Base-by-base conservation (phyloP, 768 basidiomycete species). In the Leucogyrophana mollusca region DNA sequence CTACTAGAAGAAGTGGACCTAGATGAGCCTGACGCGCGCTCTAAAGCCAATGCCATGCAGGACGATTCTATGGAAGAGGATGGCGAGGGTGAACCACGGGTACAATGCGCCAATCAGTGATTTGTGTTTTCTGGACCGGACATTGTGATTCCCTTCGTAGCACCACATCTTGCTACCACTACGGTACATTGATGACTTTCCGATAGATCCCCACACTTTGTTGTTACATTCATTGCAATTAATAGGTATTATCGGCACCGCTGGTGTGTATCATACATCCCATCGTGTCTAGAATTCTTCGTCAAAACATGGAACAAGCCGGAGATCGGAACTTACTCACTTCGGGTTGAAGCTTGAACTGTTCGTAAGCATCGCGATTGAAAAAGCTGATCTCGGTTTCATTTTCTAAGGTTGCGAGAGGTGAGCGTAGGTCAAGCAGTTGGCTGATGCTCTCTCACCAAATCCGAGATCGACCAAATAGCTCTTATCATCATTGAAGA, bases 321-420 rank as follows among this genome's bases (percentile, higher is more conserved):
- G 16, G 35, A 37, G 22, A 38, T 4, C 11, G 17, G n/a, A 25
- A 41, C 62, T n/a, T 46, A 51, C 53, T 32, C 52, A 92, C 93
- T 72, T 86, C 79, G 11, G 95, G 96, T 62, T 95, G 76, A 37
- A 72, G 54, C 65, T 90, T 90, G 79, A 93, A 99, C 24, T 67
- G 68, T 23, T 90, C 82, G 56, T 98, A 98, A 14, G 79, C 68
- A 35, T 77, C 73, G 22, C 78, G 72, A 56, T 86, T 85, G 73
- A 98, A 98, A 67, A 95, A 87, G 61, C 90, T 94, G 52, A 94
- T 77, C 70, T 99, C 95, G 0, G 90, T 89, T 66, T 99, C 95
- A 61, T 98, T 95, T 66, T 96, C 95, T 97, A 40, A 32, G 7
- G 30, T 21, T 25, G 14, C 24, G 14, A 9, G 30, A 30, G 6